These are phyloP conservation scores for Clonostachys solani DNA, from an alignment of 2,329 filamentous ascomycete species.

Conservation along the genomic window DNA sequence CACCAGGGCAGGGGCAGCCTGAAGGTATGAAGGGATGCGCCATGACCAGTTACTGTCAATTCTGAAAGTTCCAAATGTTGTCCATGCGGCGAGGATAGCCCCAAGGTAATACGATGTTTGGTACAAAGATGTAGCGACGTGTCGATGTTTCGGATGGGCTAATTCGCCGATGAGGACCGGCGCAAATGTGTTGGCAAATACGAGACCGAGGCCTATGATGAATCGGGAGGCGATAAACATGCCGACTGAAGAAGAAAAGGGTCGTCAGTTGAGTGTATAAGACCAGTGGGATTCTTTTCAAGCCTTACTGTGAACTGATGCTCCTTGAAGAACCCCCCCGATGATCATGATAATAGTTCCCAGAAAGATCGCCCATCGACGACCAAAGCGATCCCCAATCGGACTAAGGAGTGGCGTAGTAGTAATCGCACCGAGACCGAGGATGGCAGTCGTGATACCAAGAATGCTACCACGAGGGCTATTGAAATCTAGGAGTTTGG, in stretches of 20 bases:
- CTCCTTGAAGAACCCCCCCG: slow-evolving; percentile 43
- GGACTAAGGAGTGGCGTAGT: slow-evolving; percentile 51
- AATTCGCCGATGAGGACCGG: slow-evolving; percentile 56
- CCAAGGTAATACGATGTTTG: slow-evolving; percentile 54
- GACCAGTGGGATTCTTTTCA: too few species aligned
- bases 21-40: slow-evolving; percentile 40
- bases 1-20: slow-evolving; percentile 34
- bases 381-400: slow-evolving; percentile 45
- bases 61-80: slow-evolving; percentile 41
- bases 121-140: slow-evolving; percentile 51
- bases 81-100: slow-evolving; percentile 41
- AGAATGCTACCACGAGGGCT: slow-evolving; percentile 13
- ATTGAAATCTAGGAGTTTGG: slow-evolving; percentile 10
- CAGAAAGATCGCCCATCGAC: slow-evolving; percentile 49
- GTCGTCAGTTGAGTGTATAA: too few species aligned
- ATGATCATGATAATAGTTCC: slow-evolving; percentile 49
- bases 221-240: slow-evolving; percentile 55
- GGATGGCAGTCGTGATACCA: slow-evolving; percentile 45
- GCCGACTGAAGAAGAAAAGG: slow-evolving; percentile 15
- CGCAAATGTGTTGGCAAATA: slow-evolving; percentile 52
- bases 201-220: slow-evolving; percentile 53
- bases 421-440: slow-evolving; percentile 52
- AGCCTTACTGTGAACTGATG: slow-evolving; percentile 1
- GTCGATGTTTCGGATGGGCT: slow-evolving; percentile 55
- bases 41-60: slow-evolving; percentile 32